Percentiles rank a stretch among this genome's conserved stretches.
Evolutionary conservation across 148 eudicot genomes (phyloP).

Genomic region (Fagopyrum esculentum): DNA sequence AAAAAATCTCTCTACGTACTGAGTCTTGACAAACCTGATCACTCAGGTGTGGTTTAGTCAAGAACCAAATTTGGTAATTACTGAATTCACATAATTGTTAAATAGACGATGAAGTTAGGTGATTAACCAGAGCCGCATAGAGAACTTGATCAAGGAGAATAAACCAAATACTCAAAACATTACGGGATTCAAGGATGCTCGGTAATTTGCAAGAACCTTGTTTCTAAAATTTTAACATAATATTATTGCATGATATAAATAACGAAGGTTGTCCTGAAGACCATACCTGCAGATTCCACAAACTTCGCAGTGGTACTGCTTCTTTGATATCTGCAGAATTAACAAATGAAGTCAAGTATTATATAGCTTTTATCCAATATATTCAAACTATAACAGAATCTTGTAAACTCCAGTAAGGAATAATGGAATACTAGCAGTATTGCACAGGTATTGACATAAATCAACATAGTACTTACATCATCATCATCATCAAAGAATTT

Average conservation of each 20-base stretch:
- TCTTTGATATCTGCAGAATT: constrained; percentile 50
- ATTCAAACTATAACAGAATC: background rate
- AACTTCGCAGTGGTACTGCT: constrained; percentile 68
- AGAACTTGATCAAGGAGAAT: constrained; percentile 1
- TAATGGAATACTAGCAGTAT: background rate
- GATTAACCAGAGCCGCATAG: background rate
- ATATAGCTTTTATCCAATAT: background rate
- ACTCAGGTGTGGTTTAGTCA: too few species aligned
- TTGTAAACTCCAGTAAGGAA: background rate
- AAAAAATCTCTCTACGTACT: too few species aligned
- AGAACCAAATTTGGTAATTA: too few species aligned
- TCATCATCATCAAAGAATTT: constrained; percentile 86
- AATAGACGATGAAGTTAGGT: background rate
- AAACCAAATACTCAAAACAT: background rate
- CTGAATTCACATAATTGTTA: too few species aligned
- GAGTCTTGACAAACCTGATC: too few species aligned
- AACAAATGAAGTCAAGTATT: constrained; percentile 11
- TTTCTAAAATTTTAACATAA: background rate
- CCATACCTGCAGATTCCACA: constrained; percentile 93
- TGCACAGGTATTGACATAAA: background rate
- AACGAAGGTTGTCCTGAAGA: background rate
- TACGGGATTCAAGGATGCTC: background rate
- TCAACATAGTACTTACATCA: constrained; percentile 36
- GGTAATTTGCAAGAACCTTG: too few species aligned
- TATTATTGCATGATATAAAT: background rate